Conservation (phyloP, 768 basidiomycete species). For the Russula emetica region DNA sequence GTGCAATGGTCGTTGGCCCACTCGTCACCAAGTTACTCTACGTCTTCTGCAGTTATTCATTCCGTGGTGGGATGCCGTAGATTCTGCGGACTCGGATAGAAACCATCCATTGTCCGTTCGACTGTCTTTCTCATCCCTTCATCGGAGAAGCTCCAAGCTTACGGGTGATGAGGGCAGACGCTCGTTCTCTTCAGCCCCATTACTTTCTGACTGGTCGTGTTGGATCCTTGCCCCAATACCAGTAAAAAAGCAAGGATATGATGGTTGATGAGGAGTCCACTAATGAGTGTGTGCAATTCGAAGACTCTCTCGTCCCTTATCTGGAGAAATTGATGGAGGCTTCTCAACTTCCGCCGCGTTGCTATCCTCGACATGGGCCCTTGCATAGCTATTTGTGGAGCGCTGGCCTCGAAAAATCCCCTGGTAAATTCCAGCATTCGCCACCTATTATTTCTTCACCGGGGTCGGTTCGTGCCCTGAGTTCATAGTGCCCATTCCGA, state of each 20-base stretch:
- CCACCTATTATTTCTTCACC: constrained; percentile 69
- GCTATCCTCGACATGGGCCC: constrained; percentile 38
- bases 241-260: not conserved
- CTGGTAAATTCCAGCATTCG: constrained; percentile 67
- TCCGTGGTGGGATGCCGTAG: not conserved
- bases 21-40: not conserved
- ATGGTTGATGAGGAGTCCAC: constrained; percentile 30
- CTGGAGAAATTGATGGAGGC: constrained; percentile 43
- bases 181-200: not conserved
- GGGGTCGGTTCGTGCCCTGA: constrained; percentile 65
- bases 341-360: constrained; percentile 75
- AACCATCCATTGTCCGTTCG: not conserved
- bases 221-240: not conserved
- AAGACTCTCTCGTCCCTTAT: constrained; percentile 47
- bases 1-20: no score
- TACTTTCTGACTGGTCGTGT: not conserved
- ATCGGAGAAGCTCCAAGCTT: not conserved
- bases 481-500: constrained; percentile 19
- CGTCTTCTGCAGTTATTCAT: not conserved
- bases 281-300: constrained; percentile 28
- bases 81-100: not conserved
- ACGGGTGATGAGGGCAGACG: not conserved
- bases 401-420: constrained; percentile 55
- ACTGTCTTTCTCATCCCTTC: not conserved
- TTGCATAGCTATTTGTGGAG: constrained; percentile 48